phyloP scores from a whole-genome alignment of 306 rosid genomes.

The Castanospermum australe region DNA sequence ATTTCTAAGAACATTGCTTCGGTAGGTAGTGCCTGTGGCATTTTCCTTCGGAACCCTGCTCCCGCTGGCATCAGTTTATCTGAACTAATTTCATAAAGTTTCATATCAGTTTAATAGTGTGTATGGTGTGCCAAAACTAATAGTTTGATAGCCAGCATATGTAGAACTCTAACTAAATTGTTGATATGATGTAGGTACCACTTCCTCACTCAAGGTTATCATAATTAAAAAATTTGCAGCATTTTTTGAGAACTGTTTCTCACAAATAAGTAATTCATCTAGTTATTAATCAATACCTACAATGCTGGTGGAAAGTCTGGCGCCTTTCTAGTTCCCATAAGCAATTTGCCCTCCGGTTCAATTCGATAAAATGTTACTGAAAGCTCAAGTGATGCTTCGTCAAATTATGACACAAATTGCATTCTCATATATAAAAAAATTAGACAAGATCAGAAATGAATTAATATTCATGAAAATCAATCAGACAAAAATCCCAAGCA shows the following conservation, averaged over 20 bases:
- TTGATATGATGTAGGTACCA: not conserved
- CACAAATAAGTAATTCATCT: not conserved
- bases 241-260: not conserved
- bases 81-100: no score
- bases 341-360: conserved; percentile 19
- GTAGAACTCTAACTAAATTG: not conserved
- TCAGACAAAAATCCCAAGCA: not conserved
- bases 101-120: not conserved
- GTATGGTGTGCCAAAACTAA: not conserved
- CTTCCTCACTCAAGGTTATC: not conserved
- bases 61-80: no score
- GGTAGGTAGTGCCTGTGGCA: no score
- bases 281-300: conserved; percentile 16
- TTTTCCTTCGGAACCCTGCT: no score
- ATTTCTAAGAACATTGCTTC: no score
- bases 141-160: not conserved
- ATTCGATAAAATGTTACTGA: conserved; percentile 29
- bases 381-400: conserved; percentile 4
- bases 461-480: not conserved
- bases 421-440: not conserved
- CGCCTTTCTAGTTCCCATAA: conserved; percentile 27
- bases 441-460: not conserved
- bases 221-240: not conserved
- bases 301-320: not conserved
- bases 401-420: not conserved